phyloP scores from a whole-genome alignment of 176 grass and related monocot genomes.

The Juncus effusus region DNA sequence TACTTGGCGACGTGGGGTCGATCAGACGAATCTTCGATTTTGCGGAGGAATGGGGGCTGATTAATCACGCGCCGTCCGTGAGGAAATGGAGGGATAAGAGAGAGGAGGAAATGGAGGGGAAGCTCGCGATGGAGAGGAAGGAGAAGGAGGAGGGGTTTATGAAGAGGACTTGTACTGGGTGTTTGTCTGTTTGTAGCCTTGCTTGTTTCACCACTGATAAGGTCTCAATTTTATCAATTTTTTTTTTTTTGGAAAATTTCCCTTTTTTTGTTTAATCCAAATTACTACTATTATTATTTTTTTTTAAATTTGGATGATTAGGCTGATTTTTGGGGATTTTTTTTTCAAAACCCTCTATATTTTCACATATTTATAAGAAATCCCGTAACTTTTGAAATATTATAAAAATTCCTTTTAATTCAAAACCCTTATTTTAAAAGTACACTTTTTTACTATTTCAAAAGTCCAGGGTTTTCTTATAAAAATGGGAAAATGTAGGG shows the following conservation, averaged over 20 bases:
- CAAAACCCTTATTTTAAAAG: too few species aligned
- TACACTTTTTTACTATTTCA: too few species aligned
- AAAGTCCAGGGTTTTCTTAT: too few species aligned
- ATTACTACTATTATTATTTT: too few species aligned
- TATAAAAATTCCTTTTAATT: too few species aligned
- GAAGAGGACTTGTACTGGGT: constrained; percentile 50
- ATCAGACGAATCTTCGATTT: constrained; percentile 82
- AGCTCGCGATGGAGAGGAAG: constrained; percentile 45
- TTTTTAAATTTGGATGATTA: too few species aligned
- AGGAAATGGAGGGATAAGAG: constrained; percentile 28
- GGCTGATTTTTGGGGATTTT: too few species aligned
- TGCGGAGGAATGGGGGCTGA: constrained; percentile 93
- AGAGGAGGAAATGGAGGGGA: constrained; percentile 35
- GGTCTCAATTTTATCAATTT: constrained; percentile 30
- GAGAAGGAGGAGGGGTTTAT: constrained; percentile 27
- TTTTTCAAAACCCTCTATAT: too few species aligned
- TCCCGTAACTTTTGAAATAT: too few species aligned
- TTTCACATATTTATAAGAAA: too few species aligned
- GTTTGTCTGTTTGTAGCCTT: constrained; percentile 59
- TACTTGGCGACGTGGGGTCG: constrained; percentile 71
- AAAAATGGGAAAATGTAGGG: too few species aligned
- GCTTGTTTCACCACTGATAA: constrained; percentile 78
- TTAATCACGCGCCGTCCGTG: constrained; percentile 61
- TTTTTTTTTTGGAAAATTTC: not conserved
- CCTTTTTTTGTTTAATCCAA: not conserved